Evolutionary conservation across 352 stramenopile genomes (phyloP).

Genomic region (Pythium guiyangense): DNA sequence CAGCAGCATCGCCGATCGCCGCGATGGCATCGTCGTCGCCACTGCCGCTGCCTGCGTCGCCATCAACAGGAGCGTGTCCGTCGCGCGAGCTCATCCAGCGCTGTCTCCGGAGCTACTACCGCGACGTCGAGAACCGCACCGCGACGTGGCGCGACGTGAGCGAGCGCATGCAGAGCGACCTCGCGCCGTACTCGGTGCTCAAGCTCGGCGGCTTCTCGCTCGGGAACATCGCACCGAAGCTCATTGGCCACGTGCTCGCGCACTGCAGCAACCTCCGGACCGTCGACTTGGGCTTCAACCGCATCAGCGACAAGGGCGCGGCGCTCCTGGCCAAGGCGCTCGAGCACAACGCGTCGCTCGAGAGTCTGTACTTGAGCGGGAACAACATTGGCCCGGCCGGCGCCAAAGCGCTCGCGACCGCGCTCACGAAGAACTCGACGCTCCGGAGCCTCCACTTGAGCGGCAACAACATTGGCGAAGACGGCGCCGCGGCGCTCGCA

Average conservation of each 20-base stretch:
- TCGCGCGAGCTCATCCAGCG: slow-evolving; percentile 62
- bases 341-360: slow-evolving; percentile 53
- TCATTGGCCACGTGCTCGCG: slow-evolving; percentile 54
- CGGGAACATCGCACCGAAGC: slow-evolving; percentile 51
- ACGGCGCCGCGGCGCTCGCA: slow-evolving; percentile 47
- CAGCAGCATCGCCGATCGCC: neutral
- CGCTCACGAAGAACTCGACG: slow-evolving; percentile 52
- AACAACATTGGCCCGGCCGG: slow-evolving; percentile 74
- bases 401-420: slow-evolving; percentile 36
- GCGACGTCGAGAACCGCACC: slow-evolving; percentile 26
- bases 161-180: slow-evolving; percentile 45
- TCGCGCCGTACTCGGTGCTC: slow-evolving; percentile 55
- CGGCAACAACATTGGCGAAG: slow-evolving; percentile 81
- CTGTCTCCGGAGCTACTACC: slow-evolving; percentile 51
- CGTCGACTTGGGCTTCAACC: slow-evolving; percentile 78
- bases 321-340: slow-evolving; percentile 50
- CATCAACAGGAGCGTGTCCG: slow-evolving; percentile 22
- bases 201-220: slow-evolving; percentile 81
- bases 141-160: slow-evolving; percentile 29
- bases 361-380: slow-evolving; percentile 73
- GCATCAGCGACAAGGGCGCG: slow-evolving; percentile 67
- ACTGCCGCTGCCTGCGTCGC: neutral
- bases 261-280: slow-evolving; percentile 39
- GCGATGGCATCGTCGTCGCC: neutral
- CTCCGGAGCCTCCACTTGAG: slow-evolving; percentile 68